Conservation (phyloP, 768 basidiomycete species). For the Auricularia cornea region DNA sequence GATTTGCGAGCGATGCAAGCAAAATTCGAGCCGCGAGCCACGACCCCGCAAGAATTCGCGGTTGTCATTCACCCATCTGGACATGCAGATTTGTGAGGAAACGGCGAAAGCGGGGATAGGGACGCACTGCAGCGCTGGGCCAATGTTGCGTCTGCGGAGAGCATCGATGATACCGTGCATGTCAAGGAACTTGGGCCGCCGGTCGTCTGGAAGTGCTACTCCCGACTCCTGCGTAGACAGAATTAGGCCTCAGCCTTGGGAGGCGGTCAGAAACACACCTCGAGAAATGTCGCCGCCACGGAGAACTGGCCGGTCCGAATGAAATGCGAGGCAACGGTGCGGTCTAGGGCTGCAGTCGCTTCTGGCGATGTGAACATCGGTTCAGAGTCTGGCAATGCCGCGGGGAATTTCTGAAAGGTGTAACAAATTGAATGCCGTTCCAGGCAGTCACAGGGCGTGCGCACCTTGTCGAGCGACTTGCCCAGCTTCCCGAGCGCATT, state of each 20-base stretch:
- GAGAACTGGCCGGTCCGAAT: conserved; percentile 76
- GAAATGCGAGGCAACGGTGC: conserved; percentile 67
- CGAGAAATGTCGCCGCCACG: conserved; percentile 63
- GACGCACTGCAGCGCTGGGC: conserved; percentile 69
- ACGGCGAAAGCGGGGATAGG: neutral
- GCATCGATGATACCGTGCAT: conserved; percentile 66
- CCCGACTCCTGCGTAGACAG: conserved; percentile 60
- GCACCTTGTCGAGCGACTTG: conserved; percentile 86
- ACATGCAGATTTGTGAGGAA: conserved; percentile 3
- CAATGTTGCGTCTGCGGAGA: conserved; percentile 55
- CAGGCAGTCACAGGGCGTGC: conserved; percentile 12
- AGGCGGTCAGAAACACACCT: conserved; percentile 31
- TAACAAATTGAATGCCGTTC: neutral
- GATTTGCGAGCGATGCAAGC: conserved; percentile 86
- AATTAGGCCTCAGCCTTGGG: conserved; percentile 5
- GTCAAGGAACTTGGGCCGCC: conserved; percentile 52
- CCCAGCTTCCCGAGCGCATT: conserved; percentile 67
- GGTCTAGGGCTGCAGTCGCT: conserved; percentile 55
- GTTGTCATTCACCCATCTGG: conserved; percentile 73
- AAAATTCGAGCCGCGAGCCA: conserved; percentile 78
- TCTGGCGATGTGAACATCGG: conserved; percentile 55
- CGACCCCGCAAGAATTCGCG: conserved; percentile 55
- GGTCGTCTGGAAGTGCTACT: conserved; percentile 43
- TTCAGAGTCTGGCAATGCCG: conserved; percentile 56
- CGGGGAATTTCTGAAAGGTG: conserved; percentile 38